phyloP scores from a whole-genome alignment of 2,329 filamentous ascomycete genomes.

The Colletotrichum orchidophilum region DNA sequence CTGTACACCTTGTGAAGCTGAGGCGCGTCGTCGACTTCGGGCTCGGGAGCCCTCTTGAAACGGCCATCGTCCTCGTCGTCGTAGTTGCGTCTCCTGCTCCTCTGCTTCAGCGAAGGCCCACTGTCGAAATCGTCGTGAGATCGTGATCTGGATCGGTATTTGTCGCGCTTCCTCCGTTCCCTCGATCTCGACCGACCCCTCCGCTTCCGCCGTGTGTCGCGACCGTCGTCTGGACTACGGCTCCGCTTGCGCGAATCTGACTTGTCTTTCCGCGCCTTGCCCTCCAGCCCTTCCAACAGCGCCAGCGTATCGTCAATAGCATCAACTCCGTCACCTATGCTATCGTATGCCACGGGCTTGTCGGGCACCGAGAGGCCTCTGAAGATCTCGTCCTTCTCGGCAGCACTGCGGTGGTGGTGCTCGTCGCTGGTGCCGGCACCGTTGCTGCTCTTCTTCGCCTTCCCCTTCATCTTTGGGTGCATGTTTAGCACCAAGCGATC shows the following conservation, averaged over 20 bases:
- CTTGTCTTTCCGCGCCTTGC: constrained; percentile 62
- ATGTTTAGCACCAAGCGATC: constrained; percentile 88
- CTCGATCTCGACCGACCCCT: constrained; percentile 52
- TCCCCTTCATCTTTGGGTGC: constrained; percentile 86
- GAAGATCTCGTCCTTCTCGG: constrained; percentile 88
- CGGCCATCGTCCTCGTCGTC: constrained; percentile 65
- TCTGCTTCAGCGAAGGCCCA: constrained; percentile 38
- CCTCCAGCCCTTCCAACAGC: constrained; percentile 85
- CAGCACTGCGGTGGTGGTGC: constrained; percentile 51
- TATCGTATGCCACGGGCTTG: constrained; percentile 58
- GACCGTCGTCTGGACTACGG: constrained; percentile 64
- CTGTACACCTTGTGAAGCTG: constrained; percentile 88
- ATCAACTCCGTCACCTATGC: constrained; percentile 57
- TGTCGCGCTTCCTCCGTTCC: constrained; percentile 49
- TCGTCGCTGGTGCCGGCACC: constrained; percentile 49
- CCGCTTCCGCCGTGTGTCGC: constrained; percentile 52
- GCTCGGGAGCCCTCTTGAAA: constrained; percentile 72
- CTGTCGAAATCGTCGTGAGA: constrained; percentile 60
- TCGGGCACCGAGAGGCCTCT: constrained; percentile 90
- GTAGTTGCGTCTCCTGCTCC: constrained; percentile 49
- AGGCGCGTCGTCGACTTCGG: constrained; percentile 83
- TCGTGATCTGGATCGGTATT: constrained; percentile 48
- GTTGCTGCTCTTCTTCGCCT: constrained; percentile 47
- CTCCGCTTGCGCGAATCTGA: constrained; percentile 62
- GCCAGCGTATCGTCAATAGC: constrained; percentile 94